Base-by-base conservation (phyloP, 1,139 yeast genomes). In the Candida sanyaensis region DNA sequence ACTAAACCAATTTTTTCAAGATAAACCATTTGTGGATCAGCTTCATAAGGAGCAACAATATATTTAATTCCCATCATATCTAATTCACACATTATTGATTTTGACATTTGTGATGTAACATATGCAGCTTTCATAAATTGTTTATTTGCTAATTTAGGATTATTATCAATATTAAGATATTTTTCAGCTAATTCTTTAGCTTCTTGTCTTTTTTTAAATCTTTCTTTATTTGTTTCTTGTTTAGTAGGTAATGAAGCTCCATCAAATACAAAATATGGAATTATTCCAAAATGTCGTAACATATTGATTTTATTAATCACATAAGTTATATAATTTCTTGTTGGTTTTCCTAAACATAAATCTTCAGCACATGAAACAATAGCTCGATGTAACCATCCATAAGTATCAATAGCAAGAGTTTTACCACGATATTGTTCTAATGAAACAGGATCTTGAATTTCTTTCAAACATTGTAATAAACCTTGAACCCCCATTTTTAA, bases 41-140 rank as follows among this genome's bases (percentile, higher is more conserved):
- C 99, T 68, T 95, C 99, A 63, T 91, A 95, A 0, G 99, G 99
- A 0, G 99, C 99, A 8, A 95, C 99, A 13, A 93, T 81, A 59
- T 82, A 93, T 53, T 77, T 77, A 42, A 95, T 82, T 1, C 69
- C 66, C 43, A 77, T 72, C n/a, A 64, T 59, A 56, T 83, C 84
- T 52, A 95, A 75, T 55, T 81, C 86, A 31, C 86, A 86, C 66
- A 92, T 90, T 13, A 93, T 76, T 24, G 90, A 80, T 58, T 88
- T 88, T 4, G 97, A 97, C 95, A 95, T 91, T 54, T 82, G 83
- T 1, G 96, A 92, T 1, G 97, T 88, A 11, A 95, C 88, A 56
- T 88, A 92, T 6, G 96, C 88, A 30, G 93, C 85, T 63, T 88
- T 88, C 69, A 83, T 84, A 59, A 81, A 88, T 59, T 75, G 83